Conservation (phyloP, 1,284 basidiomycete species). For the Malassezia sp. region DNA sequence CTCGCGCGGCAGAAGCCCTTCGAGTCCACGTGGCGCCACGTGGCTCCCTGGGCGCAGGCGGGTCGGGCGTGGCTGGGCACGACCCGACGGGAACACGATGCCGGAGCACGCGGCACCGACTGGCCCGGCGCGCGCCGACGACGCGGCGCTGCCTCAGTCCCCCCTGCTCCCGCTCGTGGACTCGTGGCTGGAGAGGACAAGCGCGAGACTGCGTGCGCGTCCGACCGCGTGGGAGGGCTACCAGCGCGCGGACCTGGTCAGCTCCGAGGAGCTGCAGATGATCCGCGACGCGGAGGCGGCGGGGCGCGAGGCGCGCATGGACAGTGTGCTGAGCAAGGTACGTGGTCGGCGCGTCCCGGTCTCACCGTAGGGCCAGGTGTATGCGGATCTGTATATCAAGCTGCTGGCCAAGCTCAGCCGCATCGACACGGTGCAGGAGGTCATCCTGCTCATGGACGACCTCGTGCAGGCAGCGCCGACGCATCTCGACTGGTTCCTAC, state of each 20-base stretch:
- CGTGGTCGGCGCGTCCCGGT: too few relatives aligned
- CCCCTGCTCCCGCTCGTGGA: constrained; percentile 75
- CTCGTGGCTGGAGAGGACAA: constrained; percentile 72
- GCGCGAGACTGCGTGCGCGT: constrained; percentile 74
- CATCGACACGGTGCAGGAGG: constrained; percentile 84
- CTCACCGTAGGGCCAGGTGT: constrained; percentile 53
- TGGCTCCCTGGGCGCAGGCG: not conserved
- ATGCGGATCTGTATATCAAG: constrained; percentile 77
- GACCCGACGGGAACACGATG: constrained; percentile 1
- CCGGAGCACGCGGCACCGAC: constrained; percentile 13
- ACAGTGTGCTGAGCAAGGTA: constrained; percentile 64
- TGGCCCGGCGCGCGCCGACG: constrained; percentile 15
- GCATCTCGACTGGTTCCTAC: constrained; percentile 42
- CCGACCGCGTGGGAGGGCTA: constrained; percentile 97
- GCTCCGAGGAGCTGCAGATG: constrained; percentile 73
- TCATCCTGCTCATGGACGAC: constrained; percentile 81
- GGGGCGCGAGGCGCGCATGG: constrained; percentile 18
- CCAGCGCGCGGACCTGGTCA: constrained; percentile 82
- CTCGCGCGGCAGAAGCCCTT: not conserved
- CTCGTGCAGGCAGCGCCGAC: constrained; percentile 59
- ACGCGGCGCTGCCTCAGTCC: constrained; percentile 5
- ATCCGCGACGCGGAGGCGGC: constrained; percentile 49
- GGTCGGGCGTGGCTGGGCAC: constrained; percentile 6
- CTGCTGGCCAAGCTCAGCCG: constrained; percentile 84
- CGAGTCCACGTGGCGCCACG: constrained; percentile 14